Evolutionary conservation across 331 rosid species (phyloP), one percentile per base, ranked within the genome.

Genomic region (Arachis monticola): DNA sequence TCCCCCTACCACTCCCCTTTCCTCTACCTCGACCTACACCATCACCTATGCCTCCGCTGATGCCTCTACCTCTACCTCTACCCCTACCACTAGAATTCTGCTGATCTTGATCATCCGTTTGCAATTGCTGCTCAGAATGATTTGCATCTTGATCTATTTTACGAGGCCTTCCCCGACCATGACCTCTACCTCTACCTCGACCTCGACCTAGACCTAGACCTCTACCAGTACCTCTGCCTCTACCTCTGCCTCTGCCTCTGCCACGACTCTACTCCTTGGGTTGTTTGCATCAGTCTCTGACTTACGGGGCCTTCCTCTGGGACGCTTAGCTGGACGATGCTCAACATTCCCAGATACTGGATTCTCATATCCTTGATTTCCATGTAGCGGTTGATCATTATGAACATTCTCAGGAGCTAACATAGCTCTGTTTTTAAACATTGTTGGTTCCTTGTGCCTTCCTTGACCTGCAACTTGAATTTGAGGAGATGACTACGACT

Each of bases 261-360:
- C 67, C 45, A 6, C 7, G 13, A n/a, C 56, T 59, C 8, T 51
- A 9, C 45, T 10, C 44, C 53, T 46, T 64, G 55, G 30, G 38
- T 3, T 2, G 47, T 59, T 63, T 66, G 17, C 7, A 66, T 1
- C 64, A 44, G 63, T 56, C 35, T 58, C 40, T 41, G 52, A 5
- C 52, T 73, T 68, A 53, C 5, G 56, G 60, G 82, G 82, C 73
- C 80, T 77, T 42, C 80, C 85, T 73, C 80, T 53, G 5, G 42
- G 45, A 61, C 60, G 77, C 70, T 72, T 81, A 52, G n/a, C 59
- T 46, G 70, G 69, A 12, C 12, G 65, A 45, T 30, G 44, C 14
- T 60, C 30, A 12, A 22, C 17, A 76, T 10, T 62, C 17, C 13
- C 27, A 3, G 56, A 8, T 22, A 45, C 10, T 9, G 62, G 40